Base-by-base conservation (phyloP, 164 flowering plant genomes). In the Vitis amurensis region DNA sequence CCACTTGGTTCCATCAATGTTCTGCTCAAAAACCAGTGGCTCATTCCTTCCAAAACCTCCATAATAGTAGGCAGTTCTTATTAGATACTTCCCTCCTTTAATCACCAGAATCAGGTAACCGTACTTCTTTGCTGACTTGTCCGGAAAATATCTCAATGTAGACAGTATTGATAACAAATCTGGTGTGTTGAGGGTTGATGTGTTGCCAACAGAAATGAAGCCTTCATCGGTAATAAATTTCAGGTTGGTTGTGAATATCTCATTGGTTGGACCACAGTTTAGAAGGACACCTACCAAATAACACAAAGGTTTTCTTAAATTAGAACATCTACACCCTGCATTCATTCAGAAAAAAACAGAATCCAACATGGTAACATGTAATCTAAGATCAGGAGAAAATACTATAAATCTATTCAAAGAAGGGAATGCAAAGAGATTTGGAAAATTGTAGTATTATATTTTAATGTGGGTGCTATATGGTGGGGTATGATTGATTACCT, bases 21-120 rank as follows among this genome's bases (percentile, higher is more conserved):
- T 91, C 77, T 92, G 98, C 69, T 93, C 95, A 59, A 96, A 96
- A 57, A 93, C 88, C 5, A 98, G 94, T 1, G 97, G 98, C 64
- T 66, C 77, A 10, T 77, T 76, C 6, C 91, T 87, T 13, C 98
- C 97, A 63, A 86, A 93, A 7, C 85, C 87, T n/a, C 99, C 99
- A 67, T 96, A 92, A 73, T 80, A 96, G 68, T 87, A 92, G 0
- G 89, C 80, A 0, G 97, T 91, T 48, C 89, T 66, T 6, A 96
- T 82, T 11, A 92, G 68, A 75, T 88, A 91, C 56, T 84, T 88
- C 11, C 80, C 83, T 14, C 93, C 94, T 66, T 83, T 85, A 66
- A 57, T 68, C 67, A 77, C 92, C 0, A 87, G 94, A 69, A 96
- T 29, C 16, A 31, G 74, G 81, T 84, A 96, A 76, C 98, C 92